These are phyloP conservation scores for Talaromyces rugulosus DNA, from an alignment of 2,329 filamentous ascomycete genomes.

Conservation along the genomic window DNA sequence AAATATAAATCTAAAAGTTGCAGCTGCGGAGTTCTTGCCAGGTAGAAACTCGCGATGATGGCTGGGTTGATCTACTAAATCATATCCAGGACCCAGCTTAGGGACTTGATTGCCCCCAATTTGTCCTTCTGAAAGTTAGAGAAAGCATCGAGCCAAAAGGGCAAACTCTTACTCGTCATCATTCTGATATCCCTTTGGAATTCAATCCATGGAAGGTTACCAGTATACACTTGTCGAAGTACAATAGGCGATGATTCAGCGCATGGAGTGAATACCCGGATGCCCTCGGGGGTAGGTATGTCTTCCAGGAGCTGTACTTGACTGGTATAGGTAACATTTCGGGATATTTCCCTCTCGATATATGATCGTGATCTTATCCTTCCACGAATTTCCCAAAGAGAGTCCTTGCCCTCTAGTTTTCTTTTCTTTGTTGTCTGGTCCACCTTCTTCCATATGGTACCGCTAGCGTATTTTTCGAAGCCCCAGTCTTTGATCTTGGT, in stretches of 20 bases:
- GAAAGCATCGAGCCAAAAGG: not conserved
- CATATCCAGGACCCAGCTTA: not conserved
- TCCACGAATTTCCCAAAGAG: not conserved
- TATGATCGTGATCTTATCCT: not conserved
- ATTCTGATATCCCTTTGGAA: not conserved
- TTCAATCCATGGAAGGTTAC: slow-evolving; percentile 8
- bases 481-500: slow-evolving; percentile 6
- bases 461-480: slow-evolving; percentile 5
- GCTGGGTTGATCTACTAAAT: not conserved
- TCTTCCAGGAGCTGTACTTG: not conserved
- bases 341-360: slow-evolving; percentile 1
- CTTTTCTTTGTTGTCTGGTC: not conserved
- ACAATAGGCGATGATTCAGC: not conserved
- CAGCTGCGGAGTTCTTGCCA: not conserved
- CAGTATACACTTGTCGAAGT: slow-evolving; percentile 1
- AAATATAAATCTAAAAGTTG: not conserved
- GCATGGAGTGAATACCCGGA: slow-evolving; percentile 5
- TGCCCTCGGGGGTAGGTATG: slow-evolving; percentile 8
- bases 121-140: not conserved
- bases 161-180: not conserved
- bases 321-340: slow-evolving; percentile 3
- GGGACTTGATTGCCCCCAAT: not conserved
- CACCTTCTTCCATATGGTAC: not conserved
- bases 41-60: not conserved
- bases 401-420: not conserved